Conservation (phyloP, 495 filamentous ascomycete genomes). For the Penicillium taxi region DNA sequence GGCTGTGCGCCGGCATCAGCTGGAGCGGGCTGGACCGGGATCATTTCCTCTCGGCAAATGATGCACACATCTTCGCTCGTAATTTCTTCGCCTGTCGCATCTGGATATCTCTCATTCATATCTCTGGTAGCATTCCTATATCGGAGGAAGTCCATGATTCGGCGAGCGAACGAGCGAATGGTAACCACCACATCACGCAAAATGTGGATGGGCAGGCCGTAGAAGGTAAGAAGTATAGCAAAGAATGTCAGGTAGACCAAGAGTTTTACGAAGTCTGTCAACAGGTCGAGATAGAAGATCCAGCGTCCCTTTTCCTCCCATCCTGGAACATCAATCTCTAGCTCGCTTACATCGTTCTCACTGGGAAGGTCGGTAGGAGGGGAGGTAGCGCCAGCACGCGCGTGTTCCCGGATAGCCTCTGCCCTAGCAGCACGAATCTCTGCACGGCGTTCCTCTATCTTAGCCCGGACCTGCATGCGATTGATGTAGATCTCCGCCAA, state of each 20-base stretch:
- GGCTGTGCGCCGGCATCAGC: constrained; percentile 17
- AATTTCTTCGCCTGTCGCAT: constrained; percentile 84
- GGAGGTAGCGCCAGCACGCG: constrained; percentile 23
- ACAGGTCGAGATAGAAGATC: constrained; percentile 80
- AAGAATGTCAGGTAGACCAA: constrained; percentile 87
- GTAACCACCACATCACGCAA: constrained; percentile 92
- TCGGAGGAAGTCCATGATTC: constrained; percentile 76
- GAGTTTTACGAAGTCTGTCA: constrained; percentile 87
- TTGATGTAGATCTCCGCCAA: constrained; percentile 69
- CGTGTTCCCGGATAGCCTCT: constrained; percentile 39
- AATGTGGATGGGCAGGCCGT: constrained; percentile 92
- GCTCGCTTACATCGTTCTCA: constrained; percentile 78
- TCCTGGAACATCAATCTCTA: constrained; percentile 87
- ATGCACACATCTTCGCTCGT: constrained; percentile 86
- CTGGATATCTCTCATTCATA: constrained; percentile 87
- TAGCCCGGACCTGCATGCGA: constrained; percentile 57
- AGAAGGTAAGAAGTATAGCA: constrained; percentile 83
- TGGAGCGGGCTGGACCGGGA: constrained; percentile 48
- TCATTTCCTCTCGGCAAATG: constrained; percentile 96
- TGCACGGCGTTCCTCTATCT: constrained; percentile 55
- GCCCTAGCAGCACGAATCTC: constrained; percentile 58
- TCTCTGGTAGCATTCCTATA: constrained; percentile 84
- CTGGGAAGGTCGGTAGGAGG: constrained; percentile 41
- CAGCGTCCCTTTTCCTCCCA: constrained; percentile 97
- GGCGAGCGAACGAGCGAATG: constrained; percentile 78